Evolutionary conservation across 192 early-diverging fungal genomes (phyloP).

Genomic region (Backusella sp.): DNA sequence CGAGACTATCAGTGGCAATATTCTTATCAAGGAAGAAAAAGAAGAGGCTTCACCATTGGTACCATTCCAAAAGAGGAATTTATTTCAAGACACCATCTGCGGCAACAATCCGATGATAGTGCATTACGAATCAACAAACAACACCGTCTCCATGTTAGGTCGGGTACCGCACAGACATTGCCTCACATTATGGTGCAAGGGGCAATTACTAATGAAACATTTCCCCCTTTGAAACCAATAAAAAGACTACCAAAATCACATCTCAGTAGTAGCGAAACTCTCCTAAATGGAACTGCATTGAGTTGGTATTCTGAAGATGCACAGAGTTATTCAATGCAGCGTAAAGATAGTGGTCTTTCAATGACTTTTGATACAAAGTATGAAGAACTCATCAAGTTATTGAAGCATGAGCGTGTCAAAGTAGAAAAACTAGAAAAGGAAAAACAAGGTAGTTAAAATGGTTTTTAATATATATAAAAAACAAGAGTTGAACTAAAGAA

Average conservation of each 20-base stretch:
- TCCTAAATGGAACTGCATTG: background rate
- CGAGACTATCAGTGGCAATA: background rate
- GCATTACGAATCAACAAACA: background rate
- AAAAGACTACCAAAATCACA: background rate
- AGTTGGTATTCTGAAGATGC: background rate
- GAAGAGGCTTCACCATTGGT: background rate
- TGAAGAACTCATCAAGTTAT: background rate
- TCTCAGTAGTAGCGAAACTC: background rate
- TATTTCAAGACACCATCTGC: background rate
- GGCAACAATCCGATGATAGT: background rate
- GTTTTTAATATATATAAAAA: background rate
- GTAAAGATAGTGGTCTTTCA: background rate
- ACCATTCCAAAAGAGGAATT: background rate
- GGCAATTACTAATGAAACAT: background rate
- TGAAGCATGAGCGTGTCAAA: background rate
- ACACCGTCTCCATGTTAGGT: background rate
- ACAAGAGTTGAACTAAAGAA: background rate
- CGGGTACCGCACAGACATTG: background rate
- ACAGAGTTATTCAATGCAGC: background rate
- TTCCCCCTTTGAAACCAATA: background rate
- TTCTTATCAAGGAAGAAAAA: background rate
- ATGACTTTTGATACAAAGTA: background rate
- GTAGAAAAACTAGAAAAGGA: background rate
- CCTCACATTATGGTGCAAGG: background rate
- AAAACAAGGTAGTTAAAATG: background rate